Conservation (phyloP, 371 early-diverging fungal species). For the Rhizomucor pusillus region DNA sequence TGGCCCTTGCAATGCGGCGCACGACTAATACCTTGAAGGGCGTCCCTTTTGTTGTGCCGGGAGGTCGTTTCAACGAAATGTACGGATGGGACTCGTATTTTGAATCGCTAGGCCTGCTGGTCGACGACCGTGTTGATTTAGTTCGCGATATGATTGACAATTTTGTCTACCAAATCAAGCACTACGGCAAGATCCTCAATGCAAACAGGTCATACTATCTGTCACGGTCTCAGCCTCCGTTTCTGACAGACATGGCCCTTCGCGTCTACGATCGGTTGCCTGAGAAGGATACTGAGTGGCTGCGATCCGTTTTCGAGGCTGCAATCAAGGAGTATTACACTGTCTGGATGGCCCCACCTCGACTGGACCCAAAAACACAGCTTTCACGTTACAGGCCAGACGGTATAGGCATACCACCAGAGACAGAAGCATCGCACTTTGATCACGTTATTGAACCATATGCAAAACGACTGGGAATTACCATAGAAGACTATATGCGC, state of each 20-base stretch:
- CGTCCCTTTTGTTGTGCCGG: constrained; percentile 91
- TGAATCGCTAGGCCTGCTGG: constrained; percentile 79
- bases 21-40: constrained; percentile 47
- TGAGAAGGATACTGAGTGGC: constrained; percentile 62
- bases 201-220: constrained; percentile 94
- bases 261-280: constrained; percentile 57
- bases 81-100: constrained; percentile 97
- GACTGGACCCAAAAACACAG: constrained; percentile 70
- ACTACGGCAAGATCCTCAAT: constrained; percentile 95
- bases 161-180: constrained; percentile 87
- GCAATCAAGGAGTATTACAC: constrained; percentile 86
- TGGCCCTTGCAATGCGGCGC: constrained; percentile 73
- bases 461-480: constrained; percentile 61
- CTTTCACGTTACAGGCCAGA: constrained; percentile 79
- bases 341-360: constrained; percentile 82
- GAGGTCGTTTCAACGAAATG: constrained; percentile 96
- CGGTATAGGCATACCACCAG: constrained; percentile 92
- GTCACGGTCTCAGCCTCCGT: constrained; percentile 92
- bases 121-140: constrained; percentile 76
- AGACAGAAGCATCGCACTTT: constrained; percentile 91
- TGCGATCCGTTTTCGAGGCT: constrained; percentile 62
- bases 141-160: constrained; percentile 93
- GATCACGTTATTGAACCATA: constrained; percentile 81
- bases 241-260: constrained; percentile 90
- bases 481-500: constrained; percentile 62